Evolutionary conservation across 164 flowering plant species (phyloP), one percentile per base, ranked within the genome.

Genomic region (Platanus orientalis): DNA sequence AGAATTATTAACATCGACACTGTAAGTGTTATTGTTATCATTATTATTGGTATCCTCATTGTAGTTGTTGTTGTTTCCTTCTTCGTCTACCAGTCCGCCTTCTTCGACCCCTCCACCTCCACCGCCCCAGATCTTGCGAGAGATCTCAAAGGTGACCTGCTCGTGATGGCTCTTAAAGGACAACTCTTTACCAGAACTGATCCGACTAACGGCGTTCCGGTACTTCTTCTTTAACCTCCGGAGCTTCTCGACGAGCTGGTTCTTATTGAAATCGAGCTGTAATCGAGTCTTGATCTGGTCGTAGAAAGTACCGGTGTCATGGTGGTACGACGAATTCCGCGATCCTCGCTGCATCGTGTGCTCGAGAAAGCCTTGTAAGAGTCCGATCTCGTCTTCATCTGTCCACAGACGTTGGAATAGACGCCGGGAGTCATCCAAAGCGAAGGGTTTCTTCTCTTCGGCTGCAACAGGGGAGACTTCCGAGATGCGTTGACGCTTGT

Each of bases 111-210:
- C 65, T 19, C 57, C 64, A 16, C 49, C 50, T 23, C 29, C 61
- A 6, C 48, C 57, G 16, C 82, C 75, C 99, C 99, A 94, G 73
- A 94, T 94, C 76, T 88, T 94, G 29, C 80, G 67, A 9, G 99
- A 89, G 70, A 94, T 83, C 73, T 89, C 97, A 30, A 95, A 95
- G 14, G 97, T 82, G n/a, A 87, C 83, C 62, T 92, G 96, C 71
- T 95, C 99, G 67, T 95, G 99, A 20, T 89, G 82, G 55, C 75
- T 85, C 75, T 89, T 94, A 61, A 94, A 91, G 25, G 77, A 34
- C 53, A 88, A 75, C 0, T 94, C 96, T 53, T 91, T 94, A 3
- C 94, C 96, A 1, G 92, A 77, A 25, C 76, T 69, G 55, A 91
- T 75, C 57, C 85, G 78, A 20, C 29, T 70, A 56, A 85, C 49